Percentiles rank a stretch among this genome's conserved stretches.
phyloP scores from a whole-genome alignment of 441 rosid genomes.

The Metrosideros polymorpha region DNA sequence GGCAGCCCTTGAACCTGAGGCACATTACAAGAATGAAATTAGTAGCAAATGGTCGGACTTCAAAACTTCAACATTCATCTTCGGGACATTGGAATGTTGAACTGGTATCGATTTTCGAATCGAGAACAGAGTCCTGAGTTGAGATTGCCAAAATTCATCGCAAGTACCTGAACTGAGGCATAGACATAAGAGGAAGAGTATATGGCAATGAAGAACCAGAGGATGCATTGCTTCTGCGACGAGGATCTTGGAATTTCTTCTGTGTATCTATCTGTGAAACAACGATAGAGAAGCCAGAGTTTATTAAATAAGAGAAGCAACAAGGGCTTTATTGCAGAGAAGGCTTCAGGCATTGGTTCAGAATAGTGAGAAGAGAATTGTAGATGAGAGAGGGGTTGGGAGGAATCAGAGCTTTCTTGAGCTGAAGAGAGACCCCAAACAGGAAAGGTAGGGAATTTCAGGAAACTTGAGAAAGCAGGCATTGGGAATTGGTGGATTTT shows the following conservation, averaged over 20 bases:
- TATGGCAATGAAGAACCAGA: conserved; percentile 20
- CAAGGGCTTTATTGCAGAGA: not conserved
- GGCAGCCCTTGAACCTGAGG: conserved; percentile 47
- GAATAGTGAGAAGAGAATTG: not conserved
- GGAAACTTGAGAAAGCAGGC: conserved; percentile 96
- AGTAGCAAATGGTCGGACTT: not conserved
- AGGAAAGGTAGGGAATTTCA: conserved; percentile 52
- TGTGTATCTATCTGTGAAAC: not conserved
- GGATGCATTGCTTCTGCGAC: conserved; percentile 28
- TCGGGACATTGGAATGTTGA: not conserved
- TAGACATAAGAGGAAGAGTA: conserved; percentile 37
- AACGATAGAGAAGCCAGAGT: not conserved
- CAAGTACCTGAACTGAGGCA: conserved; percentile 53
- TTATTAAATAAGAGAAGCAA: conserved; percentile 26
- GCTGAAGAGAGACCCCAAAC: conserved; percentile 12
- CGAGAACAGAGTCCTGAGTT: not conserved
- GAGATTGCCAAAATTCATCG: not conserved
- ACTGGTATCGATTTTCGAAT: not conserved
- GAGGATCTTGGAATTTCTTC: not conserved
- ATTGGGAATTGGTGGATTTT: conserved; percentile 49
- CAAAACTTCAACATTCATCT: not conserved
- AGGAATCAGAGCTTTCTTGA: conserved; percentile 75
- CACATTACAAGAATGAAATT: conserved; percentile 4
- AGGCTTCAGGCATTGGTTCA: not conserved
- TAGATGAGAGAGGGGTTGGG: not conserved